Conservation (phyloP, 441 rosid genomes). For the Erysimum cheiri region DNA sequence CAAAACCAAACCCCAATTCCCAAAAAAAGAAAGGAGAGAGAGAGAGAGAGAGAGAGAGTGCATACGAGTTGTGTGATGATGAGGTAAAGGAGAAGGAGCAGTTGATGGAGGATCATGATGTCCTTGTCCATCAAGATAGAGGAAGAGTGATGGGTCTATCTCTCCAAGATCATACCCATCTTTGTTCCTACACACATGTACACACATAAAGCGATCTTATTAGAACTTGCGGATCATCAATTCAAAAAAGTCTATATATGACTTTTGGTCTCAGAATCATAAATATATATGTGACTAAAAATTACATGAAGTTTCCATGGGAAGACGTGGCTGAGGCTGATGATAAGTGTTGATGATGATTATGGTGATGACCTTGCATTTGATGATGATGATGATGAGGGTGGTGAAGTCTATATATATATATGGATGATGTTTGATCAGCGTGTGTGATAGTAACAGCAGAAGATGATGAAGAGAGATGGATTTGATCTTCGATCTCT, state of each 20-base stretch:
- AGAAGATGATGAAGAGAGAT: slow-evolving; percentile 34
- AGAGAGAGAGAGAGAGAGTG: slow-evolving; percentile 22
- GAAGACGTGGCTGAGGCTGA: slow-evolving; percentile 68
- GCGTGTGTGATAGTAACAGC: slow-evolving; percentile 59
- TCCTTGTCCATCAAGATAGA: slow-evolving; percentile 90
- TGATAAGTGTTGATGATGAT: slow-evolving; percentile 56
- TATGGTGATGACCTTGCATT: slow-evolving; percentile 64
- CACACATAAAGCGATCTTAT: not conserved
- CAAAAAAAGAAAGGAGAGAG: slow-evolving; percentile 33
- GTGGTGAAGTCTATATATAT: slow-evolving; percentile 31
- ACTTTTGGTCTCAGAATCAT: slow-evolving; percentile 19
- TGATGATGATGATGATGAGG: slow-evolving; percentile 49
- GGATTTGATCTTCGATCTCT: slow-evolving; percentile 35
- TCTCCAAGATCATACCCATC: slow-evolving; percentile 87
- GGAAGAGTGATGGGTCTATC: slow-evolving; percentile 92
- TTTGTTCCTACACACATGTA: slow-evolving; percentile 57
- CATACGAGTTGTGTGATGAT: slow-evolving; percentile 77
- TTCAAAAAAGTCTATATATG: slow-evolving; percentile 14
- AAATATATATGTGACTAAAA: not conserved
- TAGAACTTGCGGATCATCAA: slow-evolving; percentile 4
- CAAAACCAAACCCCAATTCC: slow-evolving; percentile 42
- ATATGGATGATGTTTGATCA: slow-evolving; percentile 47
- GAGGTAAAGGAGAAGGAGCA: slow-evolving; percentile 45
- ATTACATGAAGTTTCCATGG: slow-evolving; percentile 81
- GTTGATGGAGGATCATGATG: slow-evolving; percentile 51